Evolutionary conservation across 306 rosid species (phyloP).

Genomic region (Quercus ilex): DNA sequence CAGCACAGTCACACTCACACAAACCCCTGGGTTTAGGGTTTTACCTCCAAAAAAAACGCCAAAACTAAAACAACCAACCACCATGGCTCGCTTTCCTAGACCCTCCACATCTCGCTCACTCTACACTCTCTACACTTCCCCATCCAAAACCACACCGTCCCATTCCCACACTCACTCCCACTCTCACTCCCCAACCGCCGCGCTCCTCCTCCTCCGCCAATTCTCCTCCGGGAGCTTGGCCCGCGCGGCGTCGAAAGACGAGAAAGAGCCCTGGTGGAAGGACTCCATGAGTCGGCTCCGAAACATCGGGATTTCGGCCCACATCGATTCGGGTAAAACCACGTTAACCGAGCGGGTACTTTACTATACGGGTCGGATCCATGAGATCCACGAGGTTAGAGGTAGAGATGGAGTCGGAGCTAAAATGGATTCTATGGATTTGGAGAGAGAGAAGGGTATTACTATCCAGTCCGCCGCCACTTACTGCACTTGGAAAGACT

Average conservation of each 20-base stretch:
- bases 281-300: constrained; percentile 77
- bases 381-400: constrained; percentile 93
- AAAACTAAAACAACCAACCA: constrained; percentile 1
- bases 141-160: constrained; percentile 13
- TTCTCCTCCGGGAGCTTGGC: constrained; percentile 61
- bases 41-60: constrained; percentile 14
- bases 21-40: constrained; percentile 49
- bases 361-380: constrained; percentile 85
- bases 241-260: constrained; percentile 47
- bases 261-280: constrained; percentile 89
- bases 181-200: constrained; percentile 28
- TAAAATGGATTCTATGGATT: constrained; percentile 97
- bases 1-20: neutral
- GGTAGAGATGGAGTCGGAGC: constrained; percentile 97
- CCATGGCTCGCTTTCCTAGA: constrained; percentile 47
- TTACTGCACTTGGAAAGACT: constrained; percentile 86
- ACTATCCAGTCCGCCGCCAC: constrained; percentile 97
- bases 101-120: constrained; percentile 45
- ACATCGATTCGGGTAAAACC: constrained; percentile 96
- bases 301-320: constrained; percentile 97
- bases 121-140: constrained; percentile 27
- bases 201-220: constrained; percentile 51
- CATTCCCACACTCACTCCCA: constrained; percentile 30
- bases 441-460: constrained; percentile 94
- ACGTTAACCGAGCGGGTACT: constrained; percentile 90